Evolutionary conservation across 306 rosid species (phyloP), one percentile per base, ranked within the genome.

Genomic region (Dalbergia oliveri): DNA sequence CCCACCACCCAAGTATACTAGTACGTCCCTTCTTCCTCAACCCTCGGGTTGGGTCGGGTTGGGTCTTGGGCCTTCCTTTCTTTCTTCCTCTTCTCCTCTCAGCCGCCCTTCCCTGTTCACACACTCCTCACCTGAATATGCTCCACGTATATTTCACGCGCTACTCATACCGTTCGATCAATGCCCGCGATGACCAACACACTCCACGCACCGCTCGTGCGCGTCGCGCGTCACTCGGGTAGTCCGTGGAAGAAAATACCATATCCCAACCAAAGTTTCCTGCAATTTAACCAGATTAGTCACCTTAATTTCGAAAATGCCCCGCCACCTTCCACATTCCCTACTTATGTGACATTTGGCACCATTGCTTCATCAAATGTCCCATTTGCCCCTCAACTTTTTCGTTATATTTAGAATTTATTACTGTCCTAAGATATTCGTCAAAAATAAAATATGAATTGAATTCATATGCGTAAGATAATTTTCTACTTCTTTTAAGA

Each of bases 21-120:
- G 31, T 26, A 26, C 84, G 16, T 31, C 18, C 31, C 79, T 73
- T 72, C 85, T 76, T 77, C 81, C 87, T 61, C 82, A 78, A 60
- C 83, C 82, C 78, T 49, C 4, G 41, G 41, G 7, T 26, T 26
- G 31, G 31, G 31, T 26, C 31, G 31, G 31, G 31, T 69, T 71
- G 79, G 84, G 51, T 77, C 78, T 65, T 73, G 79, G 72, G 77
- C 77, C 88, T 82, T 72, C 82, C 23, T 26, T 26, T 26, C 68
- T 84, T 31, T 84, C 79, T 62, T 59, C 78, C 79, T 63, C 83
- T 6, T 51, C 57, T 54, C 76, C n/a, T 26, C 41, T 35, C 85
- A 83, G 91, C 94, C 93, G 92, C 91, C 91, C 83, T 79, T 79
- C 44, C 80, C 97, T 91, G 90, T 91, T 54, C 16, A 3, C 2